Conservation (phyloP, 805 yeast genomes). For the Yamadazyma philogaea region DNA sequence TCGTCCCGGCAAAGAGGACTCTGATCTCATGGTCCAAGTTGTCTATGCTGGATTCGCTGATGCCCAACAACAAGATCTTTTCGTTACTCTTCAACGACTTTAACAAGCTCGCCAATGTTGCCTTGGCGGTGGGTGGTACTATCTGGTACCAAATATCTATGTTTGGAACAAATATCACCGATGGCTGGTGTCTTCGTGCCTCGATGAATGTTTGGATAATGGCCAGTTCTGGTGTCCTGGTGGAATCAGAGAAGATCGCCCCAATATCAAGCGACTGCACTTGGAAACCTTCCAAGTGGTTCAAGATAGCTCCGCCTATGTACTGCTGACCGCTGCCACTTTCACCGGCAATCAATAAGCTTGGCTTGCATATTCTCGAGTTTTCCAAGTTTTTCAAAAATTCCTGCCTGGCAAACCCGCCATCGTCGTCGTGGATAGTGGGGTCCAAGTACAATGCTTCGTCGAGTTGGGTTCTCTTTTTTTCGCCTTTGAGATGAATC, state of each 20-base stretch:
- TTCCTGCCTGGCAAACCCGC: slow-evolving; percentile 69
- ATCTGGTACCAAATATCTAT: slow-evolving; percentile 72
- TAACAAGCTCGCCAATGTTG: slow-evolving; percentile 68
- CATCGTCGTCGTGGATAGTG: slow-evolving; percentile 52
- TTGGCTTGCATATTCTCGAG: slow-evolving; percentile 77
- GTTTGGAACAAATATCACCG: slow-evolving; percentile 80
- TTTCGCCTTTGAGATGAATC: slow-evolving; percentile 36
- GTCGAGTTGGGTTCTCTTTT: slow-evolving; percentile 52
- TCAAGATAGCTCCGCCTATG: slow-evolving; percentile 75
- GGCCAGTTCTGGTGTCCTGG: slow-evolving; percentile 77
- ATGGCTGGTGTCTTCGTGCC: slow-evolving; percentile 85
- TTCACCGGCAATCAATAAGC: slow-evolving; percentile 68
- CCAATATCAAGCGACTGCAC: slow-evolving; percentile 84
- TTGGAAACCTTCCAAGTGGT: slow-evolving; percentile 83
- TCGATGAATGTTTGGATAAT: slow-evolving; percentile 82
- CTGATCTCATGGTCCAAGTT: slow-evolving; percentile 47
- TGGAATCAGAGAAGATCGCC: slow-evolving; percentile 70
- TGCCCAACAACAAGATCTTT: slow-evolving; percentile 67
- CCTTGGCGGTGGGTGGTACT: slow-evolving; percentile 63
- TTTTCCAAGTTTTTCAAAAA: slow-evolving; percentile 46
- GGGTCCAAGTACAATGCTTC: slow-evolving; percentile 66
- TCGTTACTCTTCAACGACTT: slow-evolving; percentile 70
- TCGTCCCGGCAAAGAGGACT: slow-evolving; percentile 55
- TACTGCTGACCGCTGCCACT: slow-evolving; percentile 87
- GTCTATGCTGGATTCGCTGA: slow-evolving; percentile 50